phyloP scores from a whole-genome alignment of 345 rosid species.

The Nephelium lappaceum region DNA sequence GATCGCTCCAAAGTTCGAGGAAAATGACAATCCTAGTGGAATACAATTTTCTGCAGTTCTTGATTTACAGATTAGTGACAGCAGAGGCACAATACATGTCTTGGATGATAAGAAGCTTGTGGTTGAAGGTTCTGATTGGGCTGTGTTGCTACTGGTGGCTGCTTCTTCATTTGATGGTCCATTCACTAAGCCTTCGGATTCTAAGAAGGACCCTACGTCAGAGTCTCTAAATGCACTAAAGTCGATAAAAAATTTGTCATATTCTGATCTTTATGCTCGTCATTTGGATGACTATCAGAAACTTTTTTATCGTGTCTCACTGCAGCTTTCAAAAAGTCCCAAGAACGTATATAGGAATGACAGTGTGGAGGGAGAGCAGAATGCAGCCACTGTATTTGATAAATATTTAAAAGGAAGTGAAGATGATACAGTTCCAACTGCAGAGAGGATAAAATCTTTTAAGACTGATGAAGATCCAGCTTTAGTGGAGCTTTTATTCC shows the following conservation, averaged over 20 bases:
- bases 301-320: constrained; percentile 80
- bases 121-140: constrained; percentile 83
- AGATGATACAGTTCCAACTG: constrained; percentile 46
- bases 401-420: constrained; percentile 21
- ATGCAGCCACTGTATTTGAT: constrained; percentile 19
- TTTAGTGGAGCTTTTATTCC: constrained; percentile 79
- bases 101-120: constrained; percentile 63
- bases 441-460: constrained; percentile 76
- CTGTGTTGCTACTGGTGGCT: constrained; percentile 58
- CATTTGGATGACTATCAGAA: constrained; percentile 81
- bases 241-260: constrained; percentile 49
- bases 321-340: constrained; percentile 61
- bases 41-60: constrained; percentile 70
- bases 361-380: constrained; percentile 17
- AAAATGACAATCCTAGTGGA: constrained; percentile 54
- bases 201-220: constrained; percentile 63
- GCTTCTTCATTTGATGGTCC: constrained; percentile 91
- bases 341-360: constrained; percentile 25
- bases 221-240: constrained; percentile 47
- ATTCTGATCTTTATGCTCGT: constrained; percentile 59
- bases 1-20: constrained; percentile 42
- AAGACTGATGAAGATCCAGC: constrained; percentile 82
- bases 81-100: constrained; percentile 47
- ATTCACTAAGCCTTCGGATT: constrained; percentile 66
- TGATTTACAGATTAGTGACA: constrained; percentile 64